These are phyloP conservation scores for Sporobolomyces roseus DNA, from an alignment of 768 basidiomycete genomes.

Conservation along the genomic window DNA sequence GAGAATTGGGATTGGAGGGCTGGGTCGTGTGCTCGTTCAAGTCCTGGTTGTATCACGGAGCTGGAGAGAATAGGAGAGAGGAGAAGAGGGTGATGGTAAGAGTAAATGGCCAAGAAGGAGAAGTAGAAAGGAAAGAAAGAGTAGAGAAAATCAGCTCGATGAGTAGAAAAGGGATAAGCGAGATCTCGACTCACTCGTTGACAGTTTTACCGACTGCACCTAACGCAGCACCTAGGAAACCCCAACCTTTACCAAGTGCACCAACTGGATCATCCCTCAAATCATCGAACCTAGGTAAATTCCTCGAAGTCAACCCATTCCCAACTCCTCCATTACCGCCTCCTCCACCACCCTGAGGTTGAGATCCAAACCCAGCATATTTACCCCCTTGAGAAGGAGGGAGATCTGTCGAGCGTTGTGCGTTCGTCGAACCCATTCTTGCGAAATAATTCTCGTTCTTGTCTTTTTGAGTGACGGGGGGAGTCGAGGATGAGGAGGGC, in stretches of 20 bases:
- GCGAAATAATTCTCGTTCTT: constrained; percentile 84
- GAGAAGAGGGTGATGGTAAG: background rate
- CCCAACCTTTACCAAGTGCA: constrained; percentile 91
- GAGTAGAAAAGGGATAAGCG: background rate
- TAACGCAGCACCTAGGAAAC: constrained; percentile 82
- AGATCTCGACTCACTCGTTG: constrained; percentile 53
- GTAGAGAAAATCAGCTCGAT: too few species aligned
- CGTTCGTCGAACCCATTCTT: constrained; percentile 76
- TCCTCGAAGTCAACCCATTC: constrained; percentile 74
- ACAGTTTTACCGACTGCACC: constrained; percentile 72
- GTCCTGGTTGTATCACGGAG: constrained; percentile 82
- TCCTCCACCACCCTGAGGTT: background rate
- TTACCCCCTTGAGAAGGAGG: constrained; percentile 91
- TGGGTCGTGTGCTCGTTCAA: constrained; percentile 77
- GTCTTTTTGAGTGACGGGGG: constrained; percentile 53
- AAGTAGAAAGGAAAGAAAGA: too few species aligned
- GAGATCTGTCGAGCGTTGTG: constrained; percentile 66
- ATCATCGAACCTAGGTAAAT: constrained; percentile 72
- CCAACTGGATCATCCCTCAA: constrained; percentile 79
- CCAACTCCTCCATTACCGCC: constrained; percentile 52
- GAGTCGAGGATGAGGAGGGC: constrained; percentile 29
- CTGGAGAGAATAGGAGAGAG: background rate
- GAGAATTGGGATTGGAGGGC: constrained; percentile 68
- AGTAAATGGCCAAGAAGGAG: too few species aligned
- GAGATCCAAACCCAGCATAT: constrained; percentile 75